Conservation (phyloP, 805 yeast genomes). For the Schwanniomyces polymorphus region DNA sequence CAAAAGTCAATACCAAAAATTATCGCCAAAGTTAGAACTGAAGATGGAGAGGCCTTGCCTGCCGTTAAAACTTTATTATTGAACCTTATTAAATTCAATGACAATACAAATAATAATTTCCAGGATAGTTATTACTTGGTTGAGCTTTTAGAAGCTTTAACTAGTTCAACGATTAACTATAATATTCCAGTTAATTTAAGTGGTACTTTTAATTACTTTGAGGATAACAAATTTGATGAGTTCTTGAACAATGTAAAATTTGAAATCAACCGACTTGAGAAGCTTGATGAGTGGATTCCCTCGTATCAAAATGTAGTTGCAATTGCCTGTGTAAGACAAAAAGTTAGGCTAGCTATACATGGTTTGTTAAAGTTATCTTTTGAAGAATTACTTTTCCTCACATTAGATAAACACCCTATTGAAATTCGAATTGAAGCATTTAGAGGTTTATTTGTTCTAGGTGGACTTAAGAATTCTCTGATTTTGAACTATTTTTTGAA, state of each 20-base stretch:
- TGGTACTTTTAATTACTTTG: not conserved
- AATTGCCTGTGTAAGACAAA: constrained; percentile 55
- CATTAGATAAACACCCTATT: constrained; percentile 44
- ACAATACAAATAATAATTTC: constrained; percentile 75
- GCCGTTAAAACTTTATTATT: constrained; percentile 63
- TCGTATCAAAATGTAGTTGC: constrained; percentile 62
- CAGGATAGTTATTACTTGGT: constrained; percentile 71
- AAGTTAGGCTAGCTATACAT: constrained; percentile 54
- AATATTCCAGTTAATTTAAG: constrained; percentile 7
- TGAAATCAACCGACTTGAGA: constrained; percentile 72
- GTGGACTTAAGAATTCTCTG: constrained; percentile 69
- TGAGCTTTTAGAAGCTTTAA: constrained; percentile 55
- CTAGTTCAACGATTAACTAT: constrained; percentile 26
- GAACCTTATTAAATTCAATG: constrained; percentile 77
- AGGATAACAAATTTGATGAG: constrained; percentile 7
- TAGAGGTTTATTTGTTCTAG: constrained; percentile 65
- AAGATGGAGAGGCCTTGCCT: constrained; percentile 57
- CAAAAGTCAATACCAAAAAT: constrained; percentile 68
- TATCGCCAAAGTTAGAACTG: constrained; percentile 59
- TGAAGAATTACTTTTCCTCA: constrained; percentile 55
- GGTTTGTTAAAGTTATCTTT: constrained; percentile 55
- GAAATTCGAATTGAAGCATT: constrained; percentile 69
- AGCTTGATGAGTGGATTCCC: constrained; percentile 86
- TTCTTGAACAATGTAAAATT: constrained; percentile 38
- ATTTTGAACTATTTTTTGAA: constrained; percentile 64